phyloP scores from a whole-genome alignment of 805 yeast species.

The Kurtzmaniella fragi region DNA sequence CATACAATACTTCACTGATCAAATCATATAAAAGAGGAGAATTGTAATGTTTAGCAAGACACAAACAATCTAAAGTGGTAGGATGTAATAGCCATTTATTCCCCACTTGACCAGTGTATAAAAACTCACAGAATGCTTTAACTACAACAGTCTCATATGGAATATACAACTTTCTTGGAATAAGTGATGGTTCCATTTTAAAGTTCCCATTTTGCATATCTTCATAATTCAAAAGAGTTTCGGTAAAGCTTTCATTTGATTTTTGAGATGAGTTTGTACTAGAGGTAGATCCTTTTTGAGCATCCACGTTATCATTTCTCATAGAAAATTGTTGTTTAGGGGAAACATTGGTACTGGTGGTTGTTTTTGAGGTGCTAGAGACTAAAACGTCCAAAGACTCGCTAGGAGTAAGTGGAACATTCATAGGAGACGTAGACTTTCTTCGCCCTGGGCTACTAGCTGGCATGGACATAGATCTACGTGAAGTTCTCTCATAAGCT shows the following conservation, averaged over 20 bases:
- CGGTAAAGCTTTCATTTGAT: background rate
- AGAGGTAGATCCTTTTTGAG: conserved; percentile 2
- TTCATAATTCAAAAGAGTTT: conserved; percentile 26
- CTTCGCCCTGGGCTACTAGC: too few relatives aligned
- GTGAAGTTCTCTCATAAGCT: background rate
- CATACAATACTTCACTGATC: conserved; percentile 63
- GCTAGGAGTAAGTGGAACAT: too few relatives aligned
- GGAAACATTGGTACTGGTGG: too few relatives aligned
- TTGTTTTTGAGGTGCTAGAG: too few relatives aligned
- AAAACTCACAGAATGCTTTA: conserved; percentile 63
- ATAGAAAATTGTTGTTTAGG: too few relatives aligned
- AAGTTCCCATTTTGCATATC: conserved; percentile 24
- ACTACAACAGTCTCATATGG: conserved; percentile 63
- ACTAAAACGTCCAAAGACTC: too few relatives aligned
- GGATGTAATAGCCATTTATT: conserved; percentile 71
- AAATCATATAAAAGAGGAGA: conserved; percentile 68
- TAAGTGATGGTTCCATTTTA: conserved; percentile 52
- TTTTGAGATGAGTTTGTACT: background rate
- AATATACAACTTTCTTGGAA: conserved; percentile 64
- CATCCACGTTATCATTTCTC: background rate
- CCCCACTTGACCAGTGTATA: conserved; percentile 77
- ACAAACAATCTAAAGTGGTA: conserved; percentile 57
- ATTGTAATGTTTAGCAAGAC: conserved; percentile 60
- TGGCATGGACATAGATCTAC: too few relatives aligned
- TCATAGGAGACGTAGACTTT: too few relatives aligned